Percentiles rank a stretch among this genome's conserved stretches.
Evolutionary conservation across 2,329 filamentous ascomycete genomes (phyloP).

Genomic region (Ophiognomonia clavigignenti-juglandacearum): DNA sequence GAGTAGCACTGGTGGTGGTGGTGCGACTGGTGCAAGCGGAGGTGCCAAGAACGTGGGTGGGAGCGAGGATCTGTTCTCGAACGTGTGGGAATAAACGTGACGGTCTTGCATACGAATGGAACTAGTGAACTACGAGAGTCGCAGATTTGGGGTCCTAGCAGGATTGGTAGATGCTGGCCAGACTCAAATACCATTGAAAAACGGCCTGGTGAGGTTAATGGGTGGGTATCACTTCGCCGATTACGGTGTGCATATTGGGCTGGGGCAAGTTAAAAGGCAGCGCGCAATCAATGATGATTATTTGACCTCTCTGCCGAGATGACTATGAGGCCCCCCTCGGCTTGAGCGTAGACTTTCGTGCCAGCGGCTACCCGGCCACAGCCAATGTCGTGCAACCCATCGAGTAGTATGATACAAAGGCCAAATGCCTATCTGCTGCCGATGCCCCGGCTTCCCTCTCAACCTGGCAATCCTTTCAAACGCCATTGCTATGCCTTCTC

Average conservation of each 20-base stretch:
- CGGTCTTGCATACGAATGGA: no score
- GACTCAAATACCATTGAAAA: no score
- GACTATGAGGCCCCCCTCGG: no score
- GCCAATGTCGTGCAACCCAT: neutral
- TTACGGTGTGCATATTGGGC: neutral
- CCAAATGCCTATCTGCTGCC: no score
- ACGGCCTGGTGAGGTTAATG: neutral
- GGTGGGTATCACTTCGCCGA: no score
- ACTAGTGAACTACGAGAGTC: no score
- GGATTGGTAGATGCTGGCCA: no score
- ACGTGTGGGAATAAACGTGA: conserved; percentile 74
- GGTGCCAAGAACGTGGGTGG: conserved; percentile 47
- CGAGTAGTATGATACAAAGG: neutral
- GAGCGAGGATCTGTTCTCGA: conserved; percentile 87
- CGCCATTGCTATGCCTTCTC: conserved; percentile 30
- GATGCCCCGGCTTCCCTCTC: no score
- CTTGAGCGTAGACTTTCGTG: no score
- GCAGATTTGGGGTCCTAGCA: no score
- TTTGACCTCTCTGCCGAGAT: no score
- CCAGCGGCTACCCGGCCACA: neutral
- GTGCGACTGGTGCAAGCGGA: conserved; percentile 31
- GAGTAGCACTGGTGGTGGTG: conserved; percentile 57
- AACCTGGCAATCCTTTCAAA: conserved; percentile 16
- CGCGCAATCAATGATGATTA: conserved; percentile 7
- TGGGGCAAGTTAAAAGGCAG: conserved; percentile 9